Base-by-base conservation (phyloP, 441 rosid species). In the Breynia disticha region DNA sequence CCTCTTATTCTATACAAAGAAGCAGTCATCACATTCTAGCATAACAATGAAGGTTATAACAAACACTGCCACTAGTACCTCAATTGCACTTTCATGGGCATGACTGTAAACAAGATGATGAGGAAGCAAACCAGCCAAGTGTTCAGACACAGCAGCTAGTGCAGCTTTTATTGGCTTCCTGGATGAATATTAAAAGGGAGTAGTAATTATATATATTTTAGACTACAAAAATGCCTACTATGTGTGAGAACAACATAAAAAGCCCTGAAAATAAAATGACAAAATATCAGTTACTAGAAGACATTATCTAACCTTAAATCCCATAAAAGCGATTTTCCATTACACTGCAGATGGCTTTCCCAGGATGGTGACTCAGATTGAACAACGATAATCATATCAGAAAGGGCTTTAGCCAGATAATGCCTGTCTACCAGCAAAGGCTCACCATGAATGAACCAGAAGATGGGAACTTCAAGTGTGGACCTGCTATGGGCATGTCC, bases 311-410 rank as follows among this genome's bases (percentile, higher is more conserved):
- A 94, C 99, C 99, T 85, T 67, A 94, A 67, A 70, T 94, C 87
- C 97, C 94, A 90, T 68, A 94, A 52, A 68, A 94, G 81, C 46
- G 99, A 89, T 57, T 74, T 73, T 62, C 99, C 96, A 63, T 94
- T 94, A 66, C 99, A 94, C 71, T 94, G 99, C 66, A 85, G 87
- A 78, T 94, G 79, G 82, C 95, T 87, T 76, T 87, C 99, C 99
- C 97, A 89, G 28, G 97, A 82, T 48, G 97, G 72, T 16, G 76
- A 63, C 80, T 94, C 96, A n/a, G 99, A 94, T 72, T 94, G 99
- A 65, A 83, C 89, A 56, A 94, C 95, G 54, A 94, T 68, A 44
- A 89, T 84, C 97, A 94, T 94, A 71, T 94, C 86, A 22, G 90
- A 82, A 63, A 94, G 96, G 16, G 99, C 94, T 65, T 82, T 94